A percentile compares a stretch with the other conserved stretches of the same genome.
phyloP scores from a whole-genome alignment of 2,329 filamentous ascomycete species.

The Fusarium denticulatum region DNA sequence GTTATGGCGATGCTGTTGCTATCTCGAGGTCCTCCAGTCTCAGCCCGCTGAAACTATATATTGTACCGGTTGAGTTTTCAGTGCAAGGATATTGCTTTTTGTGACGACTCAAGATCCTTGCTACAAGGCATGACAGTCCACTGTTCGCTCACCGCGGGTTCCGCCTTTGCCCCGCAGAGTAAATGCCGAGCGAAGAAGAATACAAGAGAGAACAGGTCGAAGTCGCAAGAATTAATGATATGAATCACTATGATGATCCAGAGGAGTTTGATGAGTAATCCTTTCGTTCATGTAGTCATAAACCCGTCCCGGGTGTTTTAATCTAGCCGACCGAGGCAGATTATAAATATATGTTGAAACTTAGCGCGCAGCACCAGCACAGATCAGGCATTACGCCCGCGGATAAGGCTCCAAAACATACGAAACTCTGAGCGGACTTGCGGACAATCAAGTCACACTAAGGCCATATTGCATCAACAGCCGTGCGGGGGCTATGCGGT shows the following conservation, averaged over 20 bases:
- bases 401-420: not conserved
- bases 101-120: not conserved
- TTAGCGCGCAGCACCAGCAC: not conserved
- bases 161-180: not conserved
- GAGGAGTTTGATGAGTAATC: not conserved
- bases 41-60: not conserved
- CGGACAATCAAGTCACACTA: not conserved
- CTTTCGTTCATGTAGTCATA: not conserved
- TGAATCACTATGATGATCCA: rapidly evolving
- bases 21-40: not conserved
- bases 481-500: not conserved
- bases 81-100: not conserved
- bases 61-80: not conserved
- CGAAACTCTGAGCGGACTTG: not conserved
- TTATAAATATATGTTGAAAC: not conserved
- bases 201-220: not conserved
- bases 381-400: not conserved
- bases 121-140: too few species aligned
- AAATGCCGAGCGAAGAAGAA: not conserved
- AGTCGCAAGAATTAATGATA: rapidly evolving
- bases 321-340: not conserved
- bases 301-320: not conserved
- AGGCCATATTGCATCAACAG: not conserved
- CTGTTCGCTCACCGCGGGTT: not conserved
- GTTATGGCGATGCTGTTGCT: not conserved